Evolutionary conservation across 78 protist genomes (phyloP).

Genomic region (Dictyostelium firmibasis): DNA sequence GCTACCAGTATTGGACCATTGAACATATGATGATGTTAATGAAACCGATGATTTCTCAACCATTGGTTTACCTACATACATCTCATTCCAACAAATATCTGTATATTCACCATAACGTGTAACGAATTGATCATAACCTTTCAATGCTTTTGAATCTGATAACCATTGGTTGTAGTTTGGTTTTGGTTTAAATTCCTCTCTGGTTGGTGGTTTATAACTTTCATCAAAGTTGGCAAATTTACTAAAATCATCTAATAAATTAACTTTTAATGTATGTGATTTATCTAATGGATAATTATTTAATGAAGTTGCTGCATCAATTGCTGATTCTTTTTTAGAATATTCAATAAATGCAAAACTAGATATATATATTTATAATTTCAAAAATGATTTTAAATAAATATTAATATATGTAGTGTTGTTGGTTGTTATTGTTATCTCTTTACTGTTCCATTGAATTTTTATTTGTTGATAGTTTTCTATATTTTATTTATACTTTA

Average conservation of each 20-base stretch:
- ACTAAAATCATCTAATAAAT: conserved; percentile 51
- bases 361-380: neutral
- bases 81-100: conserved; percentile 89
- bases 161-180: conserved; percentile 56
- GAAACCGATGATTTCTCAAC: conserved; percentile 9
- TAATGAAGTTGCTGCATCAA: conserved; percentile 7
- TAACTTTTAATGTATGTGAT: conserved; percentile 28
- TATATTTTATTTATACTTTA: neutral
- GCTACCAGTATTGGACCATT: conserved; percentile 94
- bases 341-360: conserved; percentile 74
- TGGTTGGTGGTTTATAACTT: conserved; percentile 1
- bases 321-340: conserved; percentile 40
- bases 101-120: conserved; percentile 84
- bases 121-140: conserved; percentile 67
- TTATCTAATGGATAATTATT: conserved; percentile 31
- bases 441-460: neutral
- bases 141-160: conserved; percentile 26
- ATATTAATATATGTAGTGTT: too few relatives aligned
- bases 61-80: conserved; percentile 35
- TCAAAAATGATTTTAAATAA: neutral
- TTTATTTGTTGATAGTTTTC: neutral
- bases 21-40: conserved; percentile 84
- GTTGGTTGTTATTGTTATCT: neutral
- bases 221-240: conserved; percentile 17
- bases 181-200: conserved; percentile 3